Conservation (phyloP, 1,284 basidiomycete genomes). For the Trametes versicolor region DNA sequence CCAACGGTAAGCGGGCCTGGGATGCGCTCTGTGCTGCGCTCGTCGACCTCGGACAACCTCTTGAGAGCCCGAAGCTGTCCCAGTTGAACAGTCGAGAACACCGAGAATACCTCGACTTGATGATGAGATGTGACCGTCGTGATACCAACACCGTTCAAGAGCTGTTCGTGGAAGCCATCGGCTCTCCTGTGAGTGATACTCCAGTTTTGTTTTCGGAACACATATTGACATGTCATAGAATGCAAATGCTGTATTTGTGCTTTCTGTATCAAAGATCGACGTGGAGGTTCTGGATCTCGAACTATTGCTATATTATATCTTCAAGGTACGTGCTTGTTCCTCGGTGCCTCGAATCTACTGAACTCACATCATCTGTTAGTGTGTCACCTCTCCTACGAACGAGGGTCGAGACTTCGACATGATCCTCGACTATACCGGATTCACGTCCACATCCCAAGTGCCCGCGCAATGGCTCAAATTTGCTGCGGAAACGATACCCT, state of each 20-base stretch:
- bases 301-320: constrained; percentile 83
- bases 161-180: constrained; percentile 73
- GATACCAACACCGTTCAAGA: constrained; percentile 69
- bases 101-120: constrained; percentile 72
- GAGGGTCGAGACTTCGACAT: constrained; percentile 71
- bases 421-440: constrained; percentile 86
- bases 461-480: constrained; percentile 87
- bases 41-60: constrained; percentile 79
- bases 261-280: constrained; percentile 75
- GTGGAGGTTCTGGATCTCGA: constrained; percentile 90
- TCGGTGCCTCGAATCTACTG: background rate
- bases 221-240: constrained; percentile 49
- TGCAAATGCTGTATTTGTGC: constrained; percentile 64
- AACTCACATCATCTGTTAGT: constrained; percentile 40
- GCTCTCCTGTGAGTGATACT: constrained; percentile 53
- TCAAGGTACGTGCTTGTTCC: constrained; percentile 62
- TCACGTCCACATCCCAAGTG: constrained; percentile 79
- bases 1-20: constrained; percentile 81
- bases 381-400: constrained; percentile 54
- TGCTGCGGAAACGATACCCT: constrained; percentile 81
- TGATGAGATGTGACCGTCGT: constrained; percentile 73
- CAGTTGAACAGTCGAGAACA: constrained; percentile 60
- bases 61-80: constrained; percentile 71
- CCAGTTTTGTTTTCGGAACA: background rate
- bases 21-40: constrained; percentile 78